phyloP scores from a whole-genome alignment of 164 flowering plant species.

The Tetracentron sinense region DNA sequence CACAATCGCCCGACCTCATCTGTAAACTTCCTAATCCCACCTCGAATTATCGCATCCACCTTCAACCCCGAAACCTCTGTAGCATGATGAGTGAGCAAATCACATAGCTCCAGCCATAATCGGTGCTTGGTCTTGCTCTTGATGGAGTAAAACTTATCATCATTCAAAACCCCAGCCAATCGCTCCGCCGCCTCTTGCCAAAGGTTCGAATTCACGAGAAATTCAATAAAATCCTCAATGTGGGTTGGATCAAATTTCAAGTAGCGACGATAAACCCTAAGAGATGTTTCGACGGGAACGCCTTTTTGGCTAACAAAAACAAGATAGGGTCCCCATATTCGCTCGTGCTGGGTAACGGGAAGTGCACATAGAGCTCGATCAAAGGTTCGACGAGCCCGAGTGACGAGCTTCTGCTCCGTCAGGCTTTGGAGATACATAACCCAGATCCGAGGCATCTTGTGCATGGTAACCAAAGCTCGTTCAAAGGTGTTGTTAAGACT shows the following conservation, averaged over 20 bases:
- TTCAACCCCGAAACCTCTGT: constrained; percentile 77
- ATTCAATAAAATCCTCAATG: constrained; percentile 90
- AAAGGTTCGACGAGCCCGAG: constrained; percentile 59
- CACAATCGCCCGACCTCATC: constrained; percentile 92
- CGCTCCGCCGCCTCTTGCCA: constrained; percentile 95
- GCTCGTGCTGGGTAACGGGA: constrained; percentile 92
- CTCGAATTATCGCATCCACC: constrained; percentile 91
- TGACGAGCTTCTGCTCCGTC: constrained; percentile 59
- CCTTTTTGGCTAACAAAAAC: constrained; percentile 69
- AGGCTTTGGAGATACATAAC: constrained; percentile 64
- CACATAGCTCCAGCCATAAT: constrained; percentile 88
- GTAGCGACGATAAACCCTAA: constrained; percentile 87
- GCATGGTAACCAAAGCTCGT: constrained; percentile 87
- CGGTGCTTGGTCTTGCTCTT: constrained; percentile 85
- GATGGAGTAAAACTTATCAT: constrained; percentile 65
- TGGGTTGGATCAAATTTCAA: constrained; percentile 88
- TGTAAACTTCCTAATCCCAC: constrained; percentile 90
- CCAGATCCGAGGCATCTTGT: constrained; percentile 96
- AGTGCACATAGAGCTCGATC: constrained; percentile 86
- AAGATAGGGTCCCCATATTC: constrained; percentile 81
- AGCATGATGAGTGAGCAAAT: constrained; percentile 73
- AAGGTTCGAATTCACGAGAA: constrained; percentile 53
- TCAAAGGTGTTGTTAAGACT: constrained; percentile 87
- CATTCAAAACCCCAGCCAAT: constrained; percentile 85
- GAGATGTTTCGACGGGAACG: constrained; percentile 81